These are phyloP conservation scores for Auricularia auricula-judae DNA, from an alignment of 768 basidiomycete species.

Conservation along the genomic window DNA sequence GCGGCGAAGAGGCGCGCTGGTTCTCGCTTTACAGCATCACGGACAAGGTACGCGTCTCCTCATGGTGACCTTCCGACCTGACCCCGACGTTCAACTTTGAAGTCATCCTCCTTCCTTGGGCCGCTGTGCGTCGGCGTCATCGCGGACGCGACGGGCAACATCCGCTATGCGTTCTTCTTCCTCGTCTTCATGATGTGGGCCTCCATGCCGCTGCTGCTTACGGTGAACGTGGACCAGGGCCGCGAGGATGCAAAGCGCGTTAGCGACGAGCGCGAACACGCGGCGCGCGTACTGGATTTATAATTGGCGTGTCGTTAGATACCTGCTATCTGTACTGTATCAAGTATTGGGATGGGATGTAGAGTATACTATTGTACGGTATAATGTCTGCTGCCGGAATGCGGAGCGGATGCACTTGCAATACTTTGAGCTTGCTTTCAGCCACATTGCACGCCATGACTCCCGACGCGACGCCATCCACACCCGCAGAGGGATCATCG, in stretches of 20 bases:
- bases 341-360: too few relatives aligned
- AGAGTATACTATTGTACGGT: too few relatives aligned
- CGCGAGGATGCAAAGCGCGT: slow-evolving; percentile 32
- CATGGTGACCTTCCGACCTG: background rate
- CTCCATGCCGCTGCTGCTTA: slow-evolving; percentile 63
- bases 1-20: slow-evolving; percentile 85
- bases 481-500: too few relatives aligned
- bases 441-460: too few relatives aligned
- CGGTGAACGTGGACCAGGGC: slow-evolving; percentile 63
- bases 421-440: too few relatives aligned
- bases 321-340: too few relatives aligned
- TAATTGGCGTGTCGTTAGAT: background rate
- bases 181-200: slow-evolving; percentile 70
- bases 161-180: slow-evolving; percentile 86
- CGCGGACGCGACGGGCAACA: slow-evolving; percentile 82
- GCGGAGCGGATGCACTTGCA: too few relatives aligned
- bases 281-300: background rate
- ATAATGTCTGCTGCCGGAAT: too few relatives aligned
- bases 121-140: slow-evolving; percentile 83
- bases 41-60: slow-evolving; percentile 48
- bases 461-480: too few relatives aligned
- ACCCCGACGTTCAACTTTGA: slow-evolving; percentile 12
- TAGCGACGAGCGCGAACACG: background rate
- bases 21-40: slow-evolving; percentile 78
- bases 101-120: slow-evolving; percentile 89